phyloP scores from a whole-genome alignment of 306 rosid genomes.

The Trichosanthes cucumerina region DNA sequence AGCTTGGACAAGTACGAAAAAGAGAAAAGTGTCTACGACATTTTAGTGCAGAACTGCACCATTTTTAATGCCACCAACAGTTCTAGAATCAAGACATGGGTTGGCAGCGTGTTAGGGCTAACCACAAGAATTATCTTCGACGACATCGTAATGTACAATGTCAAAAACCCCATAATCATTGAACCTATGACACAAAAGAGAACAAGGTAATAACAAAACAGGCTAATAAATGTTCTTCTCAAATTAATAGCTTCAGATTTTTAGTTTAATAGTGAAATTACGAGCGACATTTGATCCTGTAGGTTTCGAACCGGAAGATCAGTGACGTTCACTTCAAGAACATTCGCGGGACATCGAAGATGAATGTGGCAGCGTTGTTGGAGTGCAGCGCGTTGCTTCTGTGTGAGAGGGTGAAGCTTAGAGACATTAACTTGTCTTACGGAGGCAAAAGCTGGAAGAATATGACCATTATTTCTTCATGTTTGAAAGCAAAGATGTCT shows the following conservation, averaged over 20 bases:
- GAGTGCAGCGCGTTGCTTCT: constrained; percentile 42
- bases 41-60: constrained; percentile 40
- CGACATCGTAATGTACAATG: constrained; percentile 25
- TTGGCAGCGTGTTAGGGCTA: constrained; percentile 11
- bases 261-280: neutral
- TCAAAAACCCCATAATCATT: too few relatives aligned
- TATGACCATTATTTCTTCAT: constrained; percentile 14
- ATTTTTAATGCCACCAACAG: constrained; percentile 45
- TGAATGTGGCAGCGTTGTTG: constrained; percentile 29
- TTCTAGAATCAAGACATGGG: constrained; percentile 61
- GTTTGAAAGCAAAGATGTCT: constrained; percentile 35
- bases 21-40: constrained; percentile 26
- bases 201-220: neutral
- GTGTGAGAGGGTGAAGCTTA: constrained; percentile 39
- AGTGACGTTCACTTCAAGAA: constrained; percentile 45
- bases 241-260: too few relatives aligned
- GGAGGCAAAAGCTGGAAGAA: neutral
- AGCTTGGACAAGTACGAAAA: constrained; percentile 50
- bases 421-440: constrained; percentile 26
- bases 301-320: constrained; percentile 44
- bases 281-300: neutral
- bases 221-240: too few relatives aligned
- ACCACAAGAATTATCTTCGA: constrained; percentile 35
- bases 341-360: constrained; percentile 35
- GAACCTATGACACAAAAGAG: constrained; percentile 33